A percentile compares a stretch with the other conserved stretches of the same genome.
Conservation (phyloP, 352 stramenopile genomes). For the Pythium rhizo-oryzae region DNA sequence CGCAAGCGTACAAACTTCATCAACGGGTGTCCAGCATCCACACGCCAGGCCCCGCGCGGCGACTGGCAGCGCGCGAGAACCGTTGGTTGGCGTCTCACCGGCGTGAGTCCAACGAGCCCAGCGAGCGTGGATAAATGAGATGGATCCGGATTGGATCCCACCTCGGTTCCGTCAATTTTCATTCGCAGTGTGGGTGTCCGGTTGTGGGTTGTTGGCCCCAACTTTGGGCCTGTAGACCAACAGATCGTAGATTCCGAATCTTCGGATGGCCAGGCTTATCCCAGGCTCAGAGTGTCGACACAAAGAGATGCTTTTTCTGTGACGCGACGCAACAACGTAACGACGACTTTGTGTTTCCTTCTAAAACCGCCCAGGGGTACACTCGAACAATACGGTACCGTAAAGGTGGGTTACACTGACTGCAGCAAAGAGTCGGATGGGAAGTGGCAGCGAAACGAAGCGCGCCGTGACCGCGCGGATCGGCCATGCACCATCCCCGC, state of each 20-base stretch:
- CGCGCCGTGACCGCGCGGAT: constrained; percentile 5
- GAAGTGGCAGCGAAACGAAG: constrained; percentile 15
- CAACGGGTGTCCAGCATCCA: not conserved
- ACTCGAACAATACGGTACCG: too few species aligned
- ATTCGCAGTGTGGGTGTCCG: not conserved
- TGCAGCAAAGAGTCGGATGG: constrained; percentile 9
- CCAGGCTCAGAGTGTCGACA: not conserved
- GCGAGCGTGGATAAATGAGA: not conserved
- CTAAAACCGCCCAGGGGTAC: not conserved
- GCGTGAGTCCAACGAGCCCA: too few species aligned
- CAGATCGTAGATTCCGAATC: too few species aligned
- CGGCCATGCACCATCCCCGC: constrained; percentile 17
- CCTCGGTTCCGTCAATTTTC: not conserved
- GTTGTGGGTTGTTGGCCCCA: not conserved
- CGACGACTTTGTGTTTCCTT: not conserved
- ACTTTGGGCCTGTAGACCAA: not conserved
- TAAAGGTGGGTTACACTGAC: not conserved
- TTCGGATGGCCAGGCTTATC: too few species aligned
- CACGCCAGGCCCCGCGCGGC: not conserved
- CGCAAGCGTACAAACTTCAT: not conserved
- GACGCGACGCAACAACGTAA: not conserved
- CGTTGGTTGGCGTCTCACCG: not conserved
- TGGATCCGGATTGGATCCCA: not conserved
- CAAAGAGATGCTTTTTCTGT: not conserved
- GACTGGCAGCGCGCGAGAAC: not conserved